Percentiles rank a stretch among this genome's conserved stretches.
Conservation (phyloP, 345 rosid genomes). For the Boechera stricta region DNA sequence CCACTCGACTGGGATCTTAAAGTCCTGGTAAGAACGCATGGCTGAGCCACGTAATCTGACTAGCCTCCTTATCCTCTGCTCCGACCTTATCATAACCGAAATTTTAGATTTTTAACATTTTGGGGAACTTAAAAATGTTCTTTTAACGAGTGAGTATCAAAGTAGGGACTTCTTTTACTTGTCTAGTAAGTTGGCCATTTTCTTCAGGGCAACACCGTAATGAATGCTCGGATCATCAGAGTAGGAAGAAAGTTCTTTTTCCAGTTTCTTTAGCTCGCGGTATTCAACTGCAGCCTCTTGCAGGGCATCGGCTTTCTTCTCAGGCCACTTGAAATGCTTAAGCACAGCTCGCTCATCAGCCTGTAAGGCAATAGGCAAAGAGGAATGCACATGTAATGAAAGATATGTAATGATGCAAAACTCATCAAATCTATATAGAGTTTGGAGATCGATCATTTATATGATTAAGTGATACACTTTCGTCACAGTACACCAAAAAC, state of each 20-base stretch:
- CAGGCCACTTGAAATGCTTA: slow-evolving; percentile 97
- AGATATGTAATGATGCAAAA: not conserved
- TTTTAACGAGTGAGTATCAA: not conserved
- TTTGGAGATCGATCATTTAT: not conserved
- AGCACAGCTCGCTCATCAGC: slow-evolving; percentile 91
- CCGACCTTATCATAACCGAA: slow-evolving; percentile 56
- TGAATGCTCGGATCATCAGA: slow-evolving; percentile 59
- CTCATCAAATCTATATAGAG: not conserved
- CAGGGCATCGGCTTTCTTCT: slow-evolving; percentile 86
- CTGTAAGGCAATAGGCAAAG: slow-evolving; percentile 45
- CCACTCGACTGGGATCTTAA: slow-evolving; percentile 80
- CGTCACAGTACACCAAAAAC: slow-evolving; percentile 9
- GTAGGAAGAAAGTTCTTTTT: slow-evolving; percentile 65
- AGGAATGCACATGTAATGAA: not conserved
- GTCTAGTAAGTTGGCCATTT: slow-evolving; percentile 78
- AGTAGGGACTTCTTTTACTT: slow-evolving; percentile 53
- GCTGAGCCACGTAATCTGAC: slow-evolving; percentile 62
- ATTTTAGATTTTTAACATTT: slow-evolving; percentile 21
- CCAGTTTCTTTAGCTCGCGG: slow-evolving; percentile 71
- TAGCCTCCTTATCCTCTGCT: slow-evolving; percentile 67
- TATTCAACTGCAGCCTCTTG: slow-evolving; percentile 91
- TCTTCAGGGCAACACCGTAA: slow-evolving; percentile 72
- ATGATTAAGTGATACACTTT: slow-evolving; percentile 21
- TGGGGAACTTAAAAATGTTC: not conserved
- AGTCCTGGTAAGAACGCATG: slow-evolving; percentile 64